Conservation (phyloP, 2,329 filamentous ascomycete species). For the Colletotrichum nymphaeae region DNA sequence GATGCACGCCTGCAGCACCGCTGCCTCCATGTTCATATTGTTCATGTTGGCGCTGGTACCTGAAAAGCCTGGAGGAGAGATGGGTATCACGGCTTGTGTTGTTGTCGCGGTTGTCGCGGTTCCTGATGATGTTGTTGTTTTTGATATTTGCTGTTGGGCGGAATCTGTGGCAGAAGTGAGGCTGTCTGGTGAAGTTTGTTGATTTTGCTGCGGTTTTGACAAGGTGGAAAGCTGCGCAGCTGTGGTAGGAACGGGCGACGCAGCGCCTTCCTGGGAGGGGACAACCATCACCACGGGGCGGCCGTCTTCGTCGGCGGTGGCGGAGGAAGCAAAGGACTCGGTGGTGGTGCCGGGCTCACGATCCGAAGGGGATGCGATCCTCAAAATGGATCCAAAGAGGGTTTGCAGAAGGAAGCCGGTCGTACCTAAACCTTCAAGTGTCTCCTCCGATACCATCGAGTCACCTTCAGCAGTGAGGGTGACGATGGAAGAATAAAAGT, state of each 20-base stretch:
- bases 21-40: constrained; percentile 29
- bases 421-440: constrained; percentile 94
- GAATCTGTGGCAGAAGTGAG: constrained; percentile 7
- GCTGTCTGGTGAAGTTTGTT: constrained; percentile 17
- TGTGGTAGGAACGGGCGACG: constrained; percentile 5
- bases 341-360: constrained; percentile 40
- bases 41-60: constrained; percentile 12
- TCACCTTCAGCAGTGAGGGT: constrained; percentile 95
- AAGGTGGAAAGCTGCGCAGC: constrained; percentile 28
- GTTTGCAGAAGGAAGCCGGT: constrained; percentile 75
- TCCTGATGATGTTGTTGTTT: background rate
- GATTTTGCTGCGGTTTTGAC: constrained; percentile 23
- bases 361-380: constrained; percentile 67
- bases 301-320: constrained; percentile 13
- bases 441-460: constrained; percentile 90
- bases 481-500: constrained; percentile 90
- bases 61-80: constrained; percentile 16
- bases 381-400: constrained; percentile 81
- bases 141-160: background rate
- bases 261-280: constrained; percentile 26
- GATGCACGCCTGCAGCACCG: constrained; percentile 27
- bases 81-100: background rate
- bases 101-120: background rate
- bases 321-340: constrained; percentile 9
- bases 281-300: background rate